These are phyloP conservation scores for Claviceps pusilla DNA, from an alignment of 2,329 filamentous ascomycete genomes.

Conservation along the genomic window DNA sequence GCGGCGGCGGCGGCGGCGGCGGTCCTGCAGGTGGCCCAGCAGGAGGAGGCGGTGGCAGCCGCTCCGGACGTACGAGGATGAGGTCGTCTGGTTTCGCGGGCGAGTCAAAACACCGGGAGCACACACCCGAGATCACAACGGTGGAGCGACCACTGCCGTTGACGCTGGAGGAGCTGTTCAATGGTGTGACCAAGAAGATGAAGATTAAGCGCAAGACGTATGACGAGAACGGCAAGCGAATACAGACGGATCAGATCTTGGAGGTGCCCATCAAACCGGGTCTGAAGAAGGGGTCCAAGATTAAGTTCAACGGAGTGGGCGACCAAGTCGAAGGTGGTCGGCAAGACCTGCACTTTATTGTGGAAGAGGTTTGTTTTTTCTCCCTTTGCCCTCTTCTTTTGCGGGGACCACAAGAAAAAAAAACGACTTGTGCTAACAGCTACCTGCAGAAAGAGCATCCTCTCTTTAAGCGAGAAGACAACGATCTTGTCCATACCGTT, in stretches of 20 bases:
- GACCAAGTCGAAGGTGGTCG: conserved; percentile 93
- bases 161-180: conserved; percentile 76
- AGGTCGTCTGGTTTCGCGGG: conserved; percentile 25
- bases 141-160: conserved; percentile 73
- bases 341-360: conserved; percentile 88
- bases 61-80: conserved; percentile 26
- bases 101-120: conserved; percentile 15
- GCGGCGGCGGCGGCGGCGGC: conserved; percentile 15
- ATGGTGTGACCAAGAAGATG: conserved; percentile 86
- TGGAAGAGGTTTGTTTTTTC: conserved; percentile 61
- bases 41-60: conserved; percentile 22
- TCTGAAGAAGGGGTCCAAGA: conserved; percentile 92
- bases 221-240: conserved; percentile 72
- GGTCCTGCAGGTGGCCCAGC: conserved; percentile 13
- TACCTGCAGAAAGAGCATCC: conserved; percentile 63
- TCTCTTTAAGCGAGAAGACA: conserved; percentile 71
- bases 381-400: too few species aligned
- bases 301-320: conserved; percentile 95
- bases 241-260: conserved; percentile 73
- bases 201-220: conserved; percentile 96
- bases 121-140: conserved; percentile 73
- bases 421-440: conserved; percentile 6
- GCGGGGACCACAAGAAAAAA: background rate
- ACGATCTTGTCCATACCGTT: conserved; percentile 67
- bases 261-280: conserved; percentile 94